Base-by-base conservation (phyloP, 1,139 yeast genomes). In the Hansenula anomala region DNA sequence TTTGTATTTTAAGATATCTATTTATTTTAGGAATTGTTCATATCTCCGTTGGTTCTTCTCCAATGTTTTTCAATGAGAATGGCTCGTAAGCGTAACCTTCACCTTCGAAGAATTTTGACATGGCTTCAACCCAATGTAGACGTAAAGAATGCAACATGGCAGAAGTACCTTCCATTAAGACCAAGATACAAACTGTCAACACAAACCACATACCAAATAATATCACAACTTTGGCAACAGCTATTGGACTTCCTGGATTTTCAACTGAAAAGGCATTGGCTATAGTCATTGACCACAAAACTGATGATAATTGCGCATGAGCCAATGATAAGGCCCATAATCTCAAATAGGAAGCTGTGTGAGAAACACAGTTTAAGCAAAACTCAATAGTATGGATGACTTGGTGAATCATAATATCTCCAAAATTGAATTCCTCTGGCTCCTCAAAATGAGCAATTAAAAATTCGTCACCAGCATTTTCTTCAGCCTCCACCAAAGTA, bases 111-210 rank as follows among this genome's bases (percentile, higher is more conserved):
- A 78, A 84, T 64, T 84, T 84, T 43, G 89, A 80, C 94, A 84
- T 84, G 29, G 89, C 77, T 60, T 84, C 94, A 41, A 84, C 94
- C 94, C 94, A 84, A 59, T 84, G 94, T 58, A 84, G 71, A 70
- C 94, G 79, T 58, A 84, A 73, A 22, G 90, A 78, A 60, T 84
- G 94, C 59, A 84, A 71, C 94, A 84, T 84, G 32, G 94, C 94
- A 28, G 90, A 82, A 0, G 94, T 84, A 49, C 94, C 94, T 63
- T 84, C 94, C 94, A 84, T 84, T 38, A 80, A 64, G 20, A 84
- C 94, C 59, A 84, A 70, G 47, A 84, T 82, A 54, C 78, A 75
- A 24, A 82, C 84, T 0, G 92, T 81, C 50, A 84, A 66, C 5
- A 73, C 71, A 59, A 84, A 82, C 94, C 94, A 84, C 83, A 84